Base-by-base conservation (phyloP, 192 early-diverging fungal genomes). In the Entomortierella beljakovae region DNA sequence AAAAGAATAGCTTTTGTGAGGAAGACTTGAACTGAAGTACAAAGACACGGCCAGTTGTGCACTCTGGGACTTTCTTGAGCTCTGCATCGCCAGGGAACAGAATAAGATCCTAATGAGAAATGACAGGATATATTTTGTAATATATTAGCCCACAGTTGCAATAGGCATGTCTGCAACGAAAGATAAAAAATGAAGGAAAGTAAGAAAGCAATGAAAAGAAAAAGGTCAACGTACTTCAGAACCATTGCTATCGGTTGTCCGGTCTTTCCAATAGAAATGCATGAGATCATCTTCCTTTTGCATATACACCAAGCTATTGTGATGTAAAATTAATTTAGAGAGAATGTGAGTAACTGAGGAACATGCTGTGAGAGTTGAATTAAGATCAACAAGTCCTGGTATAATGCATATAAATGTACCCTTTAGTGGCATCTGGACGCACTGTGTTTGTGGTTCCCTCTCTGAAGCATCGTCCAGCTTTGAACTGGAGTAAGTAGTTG, bases 251-350 rank as follows among this genome's bases (percentile, higher is more conserved):
- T 84, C 79, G 15, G 84, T 85, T 57, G 82, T 82, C 49, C 90
- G 84, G 35, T 93, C 91, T 59, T 90, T 92, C 94, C 94, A 96
- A 69, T 85, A 92, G 51, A 96, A 92, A 62, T 92, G 93, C 75
- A 93, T 70, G 23, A 94, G 73, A 25, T 85, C 87, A 52, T 94
- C 93, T n/a, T 92, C 90, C 10, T 83, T 83, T 34, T 88, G 84
- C 88, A 91, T 88, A 66, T 88, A 89, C 33, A 91, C 75, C 26
- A 86, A 60, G 20, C 89, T 89, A 68, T 38, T 56, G 22, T 15
- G 1, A 38, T n/a, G 15, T 54, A 1, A 18, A 48, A 40, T 10
- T 13, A 23, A 8, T 49, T 23, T 2, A 3, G 6, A 35, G 20
- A 6, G n/a, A 5, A 50, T 50, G n/a, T 50, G 16, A 18, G 15